These are phyloP conservation scores for Nakaseomyces bracarensis DNA, from an alignment of 1,139 yeast species.

Conservation along the genomic window DNA sequence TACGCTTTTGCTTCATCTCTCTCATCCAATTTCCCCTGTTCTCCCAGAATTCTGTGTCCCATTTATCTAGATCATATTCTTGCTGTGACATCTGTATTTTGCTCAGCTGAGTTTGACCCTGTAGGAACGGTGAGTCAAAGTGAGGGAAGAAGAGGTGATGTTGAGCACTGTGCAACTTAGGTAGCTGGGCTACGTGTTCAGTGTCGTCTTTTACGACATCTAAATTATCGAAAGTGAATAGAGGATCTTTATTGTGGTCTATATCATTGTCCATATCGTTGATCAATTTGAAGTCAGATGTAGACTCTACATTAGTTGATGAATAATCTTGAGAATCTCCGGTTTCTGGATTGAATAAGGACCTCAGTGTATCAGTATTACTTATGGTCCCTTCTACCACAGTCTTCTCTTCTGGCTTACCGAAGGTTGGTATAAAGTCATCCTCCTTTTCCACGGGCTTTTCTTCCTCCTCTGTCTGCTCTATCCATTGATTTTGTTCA, in stretches of 20 bases:
- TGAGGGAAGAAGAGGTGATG: constrained; percentile 64
- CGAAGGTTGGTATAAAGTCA: constrained; percentile 49
- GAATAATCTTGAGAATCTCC: constrained; percentile 18
- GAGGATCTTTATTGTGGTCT: constrained; percentile 27
- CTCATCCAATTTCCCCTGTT: constrained; percentile 74
- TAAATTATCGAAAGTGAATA: constrained; percentile 9
- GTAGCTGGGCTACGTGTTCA: constrained; percentile 8
- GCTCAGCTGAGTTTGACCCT: constrained; percentile 71
- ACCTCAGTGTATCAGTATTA: constrained; percentile 54
- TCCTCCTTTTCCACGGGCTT: constrained; percentile 22
- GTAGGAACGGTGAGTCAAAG: constrained; percentile 73
- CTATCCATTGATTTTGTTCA: too few relatives aligned
- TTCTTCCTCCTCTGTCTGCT: constrained; percentile 10
- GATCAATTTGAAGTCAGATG: constrained; percentile 28
- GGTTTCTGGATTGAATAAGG: constrained; percentile 49
- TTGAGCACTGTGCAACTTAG: constrained; percentile 17
- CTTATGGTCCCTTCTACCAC: constrained; percentile 29
- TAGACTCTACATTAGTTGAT: neutral
- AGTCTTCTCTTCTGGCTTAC: constrained; percentile 18
- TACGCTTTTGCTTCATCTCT: constrained; percentile 62
- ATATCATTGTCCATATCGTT: constrained; percentile 35
- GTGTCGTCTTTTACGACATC: constrained; percentile 13
- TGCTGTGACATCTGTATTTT: constrained; percentile 39
- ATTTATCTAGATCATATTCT: constrained; percentile 41
- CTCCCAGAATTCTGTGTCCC: constrained; percentile 77